These are phyloP conservation scores for Laburnicola sp. DNA, from an alignment of 2,329 filamentous ascomycete species.

Conservation along the genomic window DNA sequence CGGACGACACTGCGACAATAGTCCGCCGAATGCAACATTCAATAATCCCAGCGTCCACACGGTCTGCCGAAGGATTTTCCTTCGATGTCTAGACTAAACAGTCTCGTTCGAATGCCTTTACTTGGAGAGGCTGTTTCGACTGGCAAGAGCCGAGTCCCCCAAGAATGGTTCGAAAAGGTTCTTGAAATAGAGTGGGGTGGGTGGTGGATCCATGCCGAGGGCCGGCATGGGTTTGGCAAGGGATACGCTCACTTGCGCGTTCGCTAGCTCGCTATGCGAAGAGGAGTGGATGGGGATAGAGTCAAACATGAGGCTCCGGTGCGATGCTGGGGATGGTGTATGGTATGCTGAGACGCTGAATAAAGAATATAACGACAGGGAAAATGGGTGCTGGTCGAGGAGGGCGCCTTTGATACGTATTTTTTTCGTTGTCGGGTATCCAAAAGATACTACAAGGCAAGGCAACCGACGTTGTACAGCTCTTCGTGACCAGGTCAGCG, in stretches of 20 bases:
- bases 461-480: background rate
- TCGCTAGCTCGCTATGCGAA: conserved; percentile 3
- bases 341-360: conserved; percentile 10
- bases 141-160: background rate
- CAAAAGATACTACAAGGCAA: too few species aligned
- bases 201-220: conserved; percentile 3
- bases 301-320: conserved; percentile 12
- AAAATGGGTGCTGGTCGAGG: background rate
- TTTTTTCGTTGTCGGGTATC: background rate
- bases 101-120: background rate
- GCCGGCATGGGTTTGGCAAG: background rate
- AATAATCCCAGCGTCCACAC: conserved; percentile 1
- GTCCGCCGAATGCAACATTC: conserved; percentile 1
- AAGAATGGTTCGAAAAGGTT: background rate
- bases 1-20: background rate
- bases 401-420: background rate
- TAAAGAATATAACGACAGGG: background rate
- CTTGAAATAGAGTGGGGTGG: conserved; percentile 11
- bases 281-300: conserved; percentile 4
- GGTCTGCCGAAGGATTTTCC: background rate
- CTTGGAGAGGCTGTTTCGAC: background rate
- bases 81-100: background rate
- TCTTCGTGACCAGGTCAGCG: background rate
- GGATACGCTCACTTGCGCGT: background rate
- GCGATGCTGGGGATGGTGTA: conserved; percentile 11